Evolutionary conservation across 345 rosid genomes (phyloP), one percentile per base, ranked within the genome.

Genomic region (Camelina neglecta): DNA sequence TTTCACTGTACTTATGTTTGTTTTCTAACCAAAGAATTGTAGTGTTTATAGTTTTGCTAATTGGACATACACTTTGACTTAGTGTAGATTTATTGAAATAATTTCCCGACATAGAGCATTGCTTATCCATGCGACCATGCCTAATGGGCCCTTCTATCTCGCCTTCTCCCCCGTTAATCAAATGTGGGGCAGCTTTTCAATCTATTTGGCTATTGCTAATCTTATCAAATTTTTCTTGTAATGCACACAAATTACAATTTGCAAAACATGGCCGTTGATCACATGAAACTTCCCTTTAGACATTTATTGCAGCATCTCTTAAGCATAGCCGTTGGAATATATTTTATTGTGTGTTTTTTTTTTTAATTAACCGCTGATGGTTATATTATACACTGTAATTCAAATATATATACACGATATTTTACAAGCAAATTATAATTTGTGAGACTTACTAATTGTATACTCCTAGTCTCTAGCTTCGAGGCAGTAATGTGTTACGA

Each of bases 81-180:
- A 12, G 24, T 13, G 54, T 39, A 65, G 66, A 60, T 50, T 51
- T 35, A 1, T 45, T 35, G 33, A 54, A 54, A 45, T 69, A 63
- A 62, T 69, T 62, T 13, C 8, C 65, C 69, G 64, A 69, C 74
- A 75, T 1, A 49, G 29, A 36, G 60, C 39, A 61, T 21, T 15
- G 31, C 24, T 33, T 15, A 44, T 36, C 50, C 63, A 67, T 66
- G 60, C 72, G 2, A 24, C 50, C 63, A 67, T 66, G 60, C 72
- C 1, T 61, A 50, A 69, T 76, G 64, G 70, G 65, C 11, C 79
- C 57, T 33, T 60, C 45, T 6, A 62, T 61, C 49, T 61, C 42
- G 8, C 10, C 56, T 50, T 68, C 57, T 75, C 69, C 21, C 47
- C 79, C 74, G 79, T 75, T 60, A 26, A 61, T 54, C 39, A 33